Evolutionary conservation across 352 stramenopile species (phyloP), one percentile per base, ranked within the genome.

Genomic region (Phytophthora agathidicida): DNA sequence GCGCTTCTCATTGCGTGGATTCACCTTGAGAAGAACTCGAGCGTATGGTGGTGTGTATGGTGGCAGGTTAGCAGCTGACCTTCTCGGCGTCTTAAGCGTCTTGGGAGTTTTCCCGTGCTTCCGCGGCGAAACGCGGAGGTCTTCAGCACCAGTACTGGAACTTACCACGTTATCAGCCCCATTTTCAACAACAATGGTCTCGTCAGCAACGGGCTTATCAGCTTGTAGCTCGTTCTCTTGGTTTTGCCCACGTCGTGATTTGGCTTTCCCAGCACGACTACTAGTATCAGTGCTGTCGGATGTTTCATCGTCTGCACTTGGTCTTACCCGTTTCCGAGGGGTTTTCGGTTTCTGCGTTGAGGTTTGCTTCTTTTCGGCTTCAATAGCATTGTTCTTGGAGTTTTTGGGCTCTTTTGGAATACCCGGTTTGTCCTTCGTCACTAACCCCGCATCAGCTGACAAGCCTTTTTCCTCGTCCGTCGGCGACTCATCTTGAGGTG

Each of bases 31-130:
- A 30, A 60, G 38, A 19, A 56, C 13, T 5, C 30, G 35, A 53
- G 19, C 28, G 46, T 57, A 45, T 8, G 46, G 46, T 3, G 52
- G 39, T 14, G 33, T 56, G 39, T 67, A 57, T n/a, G 24, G 42
- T 17, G 42, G 51, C 30, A 60, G n/a, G 4, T 51, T 41, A 20
- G 19, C 20, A 47, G 39, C 7, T n/a, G 51, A 43, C 35, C 23
- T 63, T 46, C 11, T 54, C 14, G 27, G 13, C 9, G 23, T 53
- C 36, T 62, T 70, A 1, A 67, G n/a, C 9, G 44, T 10, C 46
- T 63, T 70, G 1, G 65, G 42, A 10, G 59, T 67, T 33, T 70
- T 73, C 5, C 60, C 53, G 17, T 70, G 63, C 39, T 65, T 73
- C 3, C 48, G 59, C 24, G 46, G 17, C 13, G 19, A 37, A 33